Percentiles rank a stretch among this genome's conserved stretches.
phyloP scores from a whole-genome alignment of 106 monocot species.

The Vanilla planifolia region DNA sequence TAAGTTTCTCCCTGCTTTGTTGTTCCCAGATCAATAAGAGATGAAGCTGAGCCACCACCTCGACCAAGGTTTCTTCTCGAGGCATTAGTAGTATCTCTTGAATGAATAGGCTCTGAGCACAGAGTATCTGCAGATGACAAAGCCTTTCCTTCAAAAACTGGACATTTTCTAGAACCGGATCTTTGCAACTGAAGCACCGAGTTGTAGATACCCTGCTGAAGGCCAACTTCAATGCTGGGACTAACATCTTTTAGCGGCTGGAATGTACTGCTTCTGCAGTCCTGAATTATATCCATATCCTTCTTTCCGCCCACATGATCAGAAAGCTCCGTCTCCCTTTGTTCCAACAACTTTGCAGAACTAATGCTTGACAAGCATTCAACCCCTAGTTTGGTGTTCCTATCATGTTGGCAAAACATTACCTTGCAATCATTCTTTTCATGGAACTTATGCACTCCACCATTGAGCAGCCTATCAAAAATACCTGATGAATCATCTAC shows the following conservation, averaged over 20 bases:
- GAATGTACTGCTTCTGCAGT: constrained; percentile 1
- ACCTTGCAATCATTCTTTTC: constrained; percentile 3
- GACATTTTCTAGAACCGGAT: constrained; percentile 58
- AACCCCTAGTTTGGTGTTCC: not conserved
- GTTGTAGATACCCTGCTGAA: constrained; percentile 54
- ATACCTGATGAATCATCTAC: not conserved
- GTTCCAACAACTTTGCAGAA: constrained; percentile 9
- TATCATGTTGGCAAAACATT: constrained; percentile 12
- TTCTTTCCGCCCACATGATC: constrained; percentile 6
- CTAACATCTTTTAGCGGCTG: constrained; percentile 12
- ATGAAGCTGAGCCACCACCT: constrained; percentile 42
- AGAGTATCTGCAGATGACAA: constrained; percentile 37
- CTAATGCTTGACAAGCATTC: constrained; percentile 3
- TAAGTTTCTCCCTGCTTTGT: constrained; percentile 24
- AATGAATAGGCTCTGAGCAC: constrained; percentile 51
- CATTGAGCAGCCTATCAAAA: not conserved
- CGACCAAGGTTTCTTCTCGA: constrained; percentile 32
- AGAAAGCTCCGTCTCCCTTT: constrained; percentile 8
- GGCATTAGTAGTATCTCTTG: constrained; percentile 36
- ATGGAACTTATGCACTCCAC: not conserved
- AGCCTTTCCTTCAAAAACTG: constrained; percentile 47
- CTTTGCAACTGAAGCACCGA: constrained; percentile 46
- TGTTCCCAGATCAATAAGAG: constrained; percentile 58
- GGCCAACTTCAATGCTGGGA: constrained; percentile 28
- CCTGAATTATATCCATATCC: not conserved